These are phyloP conservation scores for Lippia alba DNA, from an alignment of 305 asterid species.

Conservation along the genomic window DNA sequence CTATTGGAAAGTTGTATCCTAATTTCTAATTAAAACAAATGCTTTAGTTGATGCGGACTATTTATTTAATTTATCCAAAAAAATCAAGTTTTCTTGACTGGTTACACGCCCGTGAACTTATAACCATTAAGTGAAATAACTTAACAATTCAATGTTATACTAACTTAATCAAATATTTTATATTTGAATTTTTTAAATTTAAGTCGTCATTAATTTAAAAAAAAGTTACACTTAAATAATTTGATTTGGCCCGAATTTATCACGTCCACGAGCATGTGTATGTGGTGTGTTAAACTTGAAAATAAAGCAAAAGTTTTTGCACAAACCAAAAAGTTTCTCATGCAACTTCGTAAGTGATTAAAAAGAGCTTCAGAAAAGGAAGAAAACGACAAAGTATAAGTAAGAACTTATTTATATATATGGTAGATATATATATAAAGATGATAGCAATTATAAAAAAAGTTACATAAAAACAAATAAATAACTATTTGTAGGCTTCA, in stretches of 20 bases:
- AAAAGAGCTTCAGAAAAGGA: slow-evolving; percentile 21
- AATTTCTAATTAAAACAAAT: background rate
- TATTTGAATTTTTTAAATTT: too few species aligned
- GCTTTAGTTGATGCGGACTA: background rate
- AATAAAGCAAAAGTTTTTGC: slow-evolving; percentile 32
- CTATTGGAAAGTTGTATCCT: too few species aligned
- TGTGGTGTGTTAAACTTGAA: slow-evolving; percentile 23
- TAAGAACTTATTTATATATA: background rate
- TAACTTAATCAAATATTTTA: too few species aligned
- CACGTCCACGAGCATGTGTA: too few species aligned
- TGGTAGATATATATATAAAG: too few species aligned
- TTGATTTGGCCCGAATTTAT: background rate
- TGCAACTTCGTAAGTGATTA: slow-evolving; percentile 37
- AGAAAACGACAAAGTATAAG: slow-evolving; percentile 33
- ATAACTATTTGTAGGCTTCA: background rate
- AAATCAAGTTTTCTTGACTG: too few species aligned
- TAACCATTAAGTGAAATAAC: too few species aligned
- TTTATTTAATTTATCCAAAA: background rate
- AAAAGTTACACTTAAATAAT: too few species aligned
- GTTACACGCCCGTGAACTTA: too few species aligned
- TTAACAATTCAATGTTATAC: too few species aligned
- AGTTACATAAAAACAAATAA: background rate
- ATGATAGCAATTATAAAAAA: background rate
- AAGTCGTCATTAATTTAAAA: too few species aligned
- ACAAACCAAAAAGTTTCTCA: slow-evolving; percentile 34